A percentile compares a stretch with the other conserved stretches of the same genome.
These are phyloP conservation scores for Penicillium sp. DNA, from an alignment of 2,329 filamentous ascomycete species.

Conservation along the genomic window DNA sequence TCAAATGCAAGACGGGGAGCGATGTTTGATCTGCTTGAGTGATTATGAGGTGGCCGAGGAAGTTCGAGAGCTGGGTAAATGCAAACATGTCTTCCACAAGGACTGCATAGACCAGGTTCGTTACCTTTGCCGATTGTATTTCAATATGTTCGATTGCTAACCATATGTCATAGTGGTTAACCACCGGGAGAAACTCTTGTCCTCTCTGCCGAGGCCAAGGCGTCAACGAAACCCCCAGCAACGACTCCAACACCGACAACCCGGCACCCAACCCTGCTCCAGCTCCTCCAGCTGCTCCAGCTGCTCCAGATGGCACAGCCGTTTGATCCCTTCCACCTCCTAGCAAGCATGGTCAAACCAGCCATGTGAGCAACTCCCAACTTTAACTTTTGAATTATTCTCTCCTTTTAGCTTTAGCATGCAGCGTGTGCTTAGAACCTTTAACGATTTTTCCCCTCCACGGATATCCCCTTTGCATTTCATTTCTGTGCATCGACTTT, in stretches of 20 bases:
- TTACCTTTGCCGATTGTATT: constrained; percentile 14
- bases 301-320: constrained; percentile 10
- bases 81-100: constrained; percentile 66
- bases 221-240: constrained; percentile 38
- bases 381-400: constrained; percentile 9
- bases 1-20: constrained; percentile 50
- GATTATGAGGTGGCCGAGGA: constrained; percentile 65
- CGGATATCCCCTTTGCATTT: constrained; percentile 34
- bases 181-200: constrained; percentile 51
- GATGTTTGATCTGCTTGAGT: constrained; percentile 66
- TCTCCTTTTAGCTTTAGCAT: constrained; percentile 31
- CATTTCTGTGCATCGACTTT: constrained; percentile 15
- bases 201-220: constrained; percentile 43
- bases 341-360: background rate
- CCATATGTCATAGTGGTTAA: constrained; percentile 58
- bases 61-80: constrained; percentile 61
- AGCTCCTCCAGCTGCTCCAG: constrained; percentile 6
- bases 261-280: constrained; percentile 18
- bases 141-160: constrained; percentile 30
- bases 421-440: constrained; percentile 31
- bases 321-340: constrained; percentile 3
- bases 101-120: constrained; percentile 69
- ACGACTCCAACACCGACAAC: constrained; percentile 8
- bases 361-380: constrained; percentile 1
- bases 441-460: constrained; percentile 27